These are phyloP conservation scores for Saccharomycopsis selenospora DNA, from an alignment of 805 yeast genomes.

Conservation along the genomic window DNA sequence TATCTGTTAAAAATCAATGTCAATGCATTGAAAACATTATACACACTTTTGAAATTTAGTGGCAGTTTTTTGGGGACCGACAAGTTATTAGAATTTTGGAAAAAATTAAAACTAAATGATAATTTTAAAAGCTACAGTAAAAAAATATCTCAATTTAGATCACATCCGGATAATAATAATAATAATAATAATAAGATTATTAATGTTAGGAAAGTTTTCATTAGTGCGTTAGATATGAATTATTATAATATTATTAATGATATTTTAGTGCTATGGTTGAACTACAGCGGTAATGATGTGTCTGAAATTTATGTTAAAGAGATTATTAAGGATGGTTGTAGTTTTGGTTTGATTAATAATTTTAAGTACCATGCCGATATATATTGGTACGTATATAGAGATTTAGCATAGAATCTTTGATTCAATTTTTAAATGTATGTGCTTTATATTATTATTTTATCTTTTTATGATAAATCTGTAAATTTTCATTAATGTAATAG, in stretches of 20 bases:
- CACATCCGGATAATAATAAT: neutral
- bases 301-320: neutral
- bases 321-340: conserved; percentile 12
- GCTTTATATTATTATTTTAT: too few species aligned
- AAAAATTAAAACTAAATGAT: conserved; percentile 15
- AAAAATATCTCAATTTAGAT: conserved; percentile 1
- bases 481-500: too few species aligned
- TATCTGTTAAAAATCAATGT: conserved; percentile 25
- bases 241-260: conserved; percentile 13
- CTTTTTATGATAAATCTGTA: too few species aligned
- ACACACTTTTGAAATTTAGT: conserved; percentile 29
- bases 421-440: too few species aligned
- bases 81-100: conserved; percentile 44
- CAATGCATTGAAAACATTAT: conserved; percentile 27
- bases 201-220: conserved; percentile 5
- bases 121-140: conserved; percentile 8
- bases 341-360: neutral
- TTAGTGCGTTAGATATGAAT: conserved; percentile 8
- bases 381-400: neutral
- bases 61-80: conserved; percentile 39
- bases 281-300: conserved; percentile 6
- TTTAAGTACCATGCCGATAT: conserved; percentile 1
- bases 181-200: neutral
- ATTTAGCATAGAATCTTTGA: too few species aligned
- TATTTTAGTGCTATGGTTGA: conserved; percentile 7